Evolutionary conservation across 169 alveolate species (phyloP), one percentile per base, ranked within the genome.

Genomic region (Plasmodium berghei): DNA sequence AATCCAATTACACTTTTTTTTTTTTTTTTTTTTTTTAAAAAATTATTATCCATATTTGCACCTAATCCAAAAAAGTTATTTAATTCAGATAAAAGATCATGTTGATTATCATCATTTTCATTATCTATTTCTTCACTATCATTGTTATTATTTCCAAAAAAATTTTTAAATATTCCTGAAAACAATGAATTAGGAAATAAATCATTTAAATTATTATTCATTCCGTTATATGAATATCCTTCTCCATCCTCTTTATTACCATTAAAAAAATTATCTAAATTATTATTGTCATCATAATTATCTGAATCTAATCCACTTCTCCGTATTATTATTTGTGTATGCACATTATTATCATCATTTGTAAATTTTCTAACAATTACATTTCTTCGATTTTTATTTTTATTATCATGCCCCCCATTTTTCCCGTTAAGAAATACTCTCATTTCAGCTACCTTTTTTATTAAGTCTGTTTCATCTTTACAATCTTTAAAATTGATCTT

Each of bases 11-110:
- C 91, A 49, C 86, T 85, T 56, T 70, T 80, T 80, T 80, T 80
- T 58, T 80, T 80, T 58, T 55, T 58, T 67, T 67, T 83, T 69
- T 46, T 56, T 14, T 85, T 40, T 14, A 85, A 85, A 22, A 67
- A n/a, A 52, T 61, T 71, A n/a, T 66, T 62, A 12, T 74, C 91
- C 46, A 85, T 26, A 62, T 85, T 85, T 34, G 8, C 42, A 2
- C 91, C 91, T 1, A 85, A 70, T 6, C 91, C 91, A 28, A 85
- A 85, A 9, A 85, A 58, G 59, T 85, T 85, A 55, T 85, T 85
- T 54, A 85, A 12, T n/a, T 85, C 91, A 12, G 91, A 85, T 14
- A 85, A 63, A 6, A 85, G n/a, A 48, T 85, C 85, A 6, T 67
- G 85, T n/a, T 49, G 67, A 28, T 64, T 63, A 55, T 9, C 55